These are phyloP conservation scores for Agaricus sinodeliciosus DNA, from an alignment of 768 basidiomycete species.

Conservation along the genomic window DNA sequence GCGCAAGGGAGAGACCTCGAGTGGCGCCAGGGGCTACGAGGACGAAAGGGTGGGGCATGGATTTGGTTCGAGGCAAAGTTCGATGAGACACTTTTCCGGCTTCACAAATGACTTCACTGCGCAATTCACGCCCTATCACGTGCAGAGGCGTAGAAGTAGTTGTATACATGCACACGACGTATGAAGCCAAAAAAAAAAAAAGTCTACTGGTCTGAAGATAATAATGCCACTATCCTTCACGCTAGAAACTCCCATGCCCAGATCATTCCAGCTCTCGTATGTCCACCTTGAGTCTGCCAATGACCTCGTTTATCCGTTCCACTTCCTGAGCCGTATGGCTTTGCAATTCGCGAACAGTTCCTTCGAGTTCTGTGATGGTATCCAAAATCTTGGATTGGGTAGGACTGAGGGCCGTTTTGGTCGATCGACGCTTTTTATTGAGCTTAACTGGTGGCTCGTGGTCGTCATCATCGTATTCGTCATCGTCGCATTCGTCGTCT, in stretches of 20 bases:
- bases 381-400: conserved; percentile 26
- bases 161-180: neutral
- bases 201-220: neutral
- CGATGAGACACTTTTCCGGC: conserved; percentile 4
- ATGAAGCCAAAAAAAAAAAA: conserved; percentile 4
- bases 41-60: conserved; percentile 34
- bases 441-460: conserved; percentile 21
- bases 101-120: neutral
- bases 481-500: conserved; percentile 27
- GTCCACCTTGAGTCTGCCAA: conserved; percentile 22
- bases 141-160: neutral
- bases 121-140: neutral
- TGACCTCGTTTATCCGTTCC: conserved; percentile 26
- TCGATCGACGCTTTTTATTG: conserved; percentile 27
- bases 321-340: conserved; percentile 26
- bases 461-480: conserved; percentile 30
- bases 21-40: conserved; percentile 48
- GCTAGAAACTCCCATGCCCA: neutral
- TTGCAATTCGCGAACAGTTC: conserved; percentile 28
- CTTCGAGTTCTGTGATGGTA: conserved; percentile 28
- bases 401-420: conserved; percentile 22
- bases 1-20: conserved; percentile 48
- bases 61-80: conserved; percentile 3
- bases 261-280: conserved; percentile 25
- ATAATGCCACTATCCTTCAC: conserved; percentile 1